Evolutionary conservation across 306 rosid species (phyloP).

Genomic region (Fragaria vesca): DNA sequence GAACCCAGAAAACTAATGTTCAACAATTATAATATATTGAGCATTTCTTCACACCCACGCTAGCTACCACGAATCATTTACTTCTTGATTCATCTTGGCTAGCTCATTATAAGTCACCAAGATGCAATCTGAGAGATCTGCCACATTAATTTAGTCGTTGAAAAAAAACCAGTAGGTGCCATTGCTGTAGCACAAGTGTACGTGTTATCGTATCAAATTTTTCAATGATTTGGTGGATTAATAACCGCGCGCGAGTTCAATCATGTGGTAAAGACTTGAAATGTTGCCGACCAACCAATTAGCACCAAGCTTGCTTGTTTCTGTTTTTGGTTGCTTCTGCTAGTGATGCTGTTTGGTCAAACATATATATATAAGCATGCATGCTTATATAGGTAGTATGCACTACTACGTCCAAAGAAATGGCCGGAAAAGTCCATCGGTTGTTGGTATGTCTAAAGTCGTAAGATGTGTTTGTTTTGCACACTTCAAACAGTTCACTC

Average conservation of each 20-base stretch:
- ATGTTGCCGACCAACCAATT: constrained; percentile 6
- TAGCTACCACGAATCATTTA: constrained; percentile 1
- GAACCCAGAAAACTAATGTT: not conserved
- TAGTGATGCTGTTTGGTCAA: not conserved
- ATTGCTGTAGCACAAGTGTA: not conserved
- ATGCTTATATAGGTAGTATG: not conserved
- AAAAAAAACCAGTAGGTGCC: not conserved
- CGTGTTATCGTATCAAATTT: not conserved
- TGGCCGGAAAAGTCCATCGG: constrained; percentile 3
- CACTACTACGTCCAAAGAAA: constrained; percentile 1
- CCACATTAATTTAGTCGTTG: not conserved
- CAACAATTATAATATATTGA: not conserved
- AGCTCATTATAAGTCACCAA: not conserved
- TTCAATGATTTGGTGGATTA: not conserved
- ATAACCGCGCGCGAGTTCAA: not conserved
- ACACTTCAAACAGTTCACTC: not conserved
- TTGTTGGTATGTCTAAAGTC: constrained; percentile 1
- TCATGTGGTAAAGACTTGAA: not conserved
- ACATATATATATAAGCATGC: not conserved
- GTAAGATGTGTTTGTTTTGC: constrained; percentile 21
- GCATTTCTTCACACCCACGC: constrained; percentile 13
- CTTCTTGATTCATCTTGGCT: not conserved
- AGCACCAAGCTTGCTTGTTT: not conserved
- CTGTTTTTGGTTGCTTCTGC: not conserved
- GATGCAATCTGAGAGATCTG: constrained; percentile 1